Evolutionary conservation across 2,329 filamentous ascomycete species (phyloP).

Genomic region (Sordariomycetes sp.): DNA sequence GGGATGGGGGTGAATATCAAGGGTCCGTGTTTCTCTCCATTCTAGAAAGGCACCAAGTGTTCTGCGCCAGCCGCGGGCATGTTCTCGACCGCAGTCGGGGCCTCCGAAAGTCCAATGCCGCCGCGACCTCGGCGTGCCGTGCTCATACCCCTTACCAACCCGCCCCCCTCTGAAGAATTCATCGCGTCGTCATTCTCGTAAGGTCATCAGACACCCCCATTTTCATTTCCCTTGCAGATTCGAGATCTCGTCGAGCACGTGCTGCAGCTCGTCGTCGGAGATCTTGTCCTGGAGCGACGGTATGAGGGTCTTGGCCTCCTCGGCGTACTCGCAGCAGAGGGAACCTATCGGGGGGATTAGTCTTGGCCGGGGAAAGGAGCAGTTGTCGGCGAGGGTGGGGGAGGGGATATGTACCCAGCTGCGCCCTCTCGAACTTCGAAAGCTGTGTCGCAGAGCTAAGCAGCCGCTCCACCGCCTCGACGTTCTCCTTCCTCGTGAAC

Average conservation of each 20-base stretch:
- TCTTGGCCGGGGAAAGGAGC: not conserved
- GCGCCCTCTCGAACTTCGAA: slow-evolving; percentile 85
- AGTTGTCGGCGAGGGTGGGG: not conserved
- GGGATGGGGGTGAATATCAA: not conserved
- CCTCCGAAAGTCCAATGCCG: not conserved
- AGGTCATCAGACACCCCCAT: not conserved
- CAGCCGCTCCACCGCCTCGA: slow-evolving; percentile 85
- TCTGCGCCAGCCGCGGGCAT: not conserved
- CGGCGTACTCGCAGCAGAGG: slow-evolving; percentile 81
- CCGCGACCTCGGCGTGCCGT: not conserved
- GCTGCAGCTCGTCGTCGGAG: slow-evolving; percentile 75
- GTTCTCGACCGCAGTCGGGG: not conserved
- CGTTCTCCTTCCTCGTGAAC: slow-evolving; percentile 90
- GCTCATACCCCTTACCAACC: not conserved
- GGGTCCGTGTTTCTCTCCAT: not conserved
- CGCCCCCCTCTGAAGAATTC: not conserved
- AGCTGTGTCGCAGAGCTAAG: slow-evolving; percentile 70
- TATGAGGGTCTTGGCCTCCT: slow-evolving; percentile 94
- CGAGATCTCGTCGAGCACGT: slow-evolving; percentile 80
- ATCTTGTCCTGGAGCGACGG: slow-evolving; percentile 86
- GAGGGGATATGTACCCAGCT: slow-evolving; percentile 56
- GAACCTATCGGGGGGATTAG: slow-evolving; percentile 48
- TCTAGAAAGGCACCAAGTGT: not conserved
- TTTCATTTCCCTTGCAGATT: slow-evolving; percentile 47
- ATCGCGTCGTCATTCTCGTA: not conserved